Base-by-base conservation (phyloP, 148 eudicot genomes). In the Fagopyrum homotropicum region DNA sequence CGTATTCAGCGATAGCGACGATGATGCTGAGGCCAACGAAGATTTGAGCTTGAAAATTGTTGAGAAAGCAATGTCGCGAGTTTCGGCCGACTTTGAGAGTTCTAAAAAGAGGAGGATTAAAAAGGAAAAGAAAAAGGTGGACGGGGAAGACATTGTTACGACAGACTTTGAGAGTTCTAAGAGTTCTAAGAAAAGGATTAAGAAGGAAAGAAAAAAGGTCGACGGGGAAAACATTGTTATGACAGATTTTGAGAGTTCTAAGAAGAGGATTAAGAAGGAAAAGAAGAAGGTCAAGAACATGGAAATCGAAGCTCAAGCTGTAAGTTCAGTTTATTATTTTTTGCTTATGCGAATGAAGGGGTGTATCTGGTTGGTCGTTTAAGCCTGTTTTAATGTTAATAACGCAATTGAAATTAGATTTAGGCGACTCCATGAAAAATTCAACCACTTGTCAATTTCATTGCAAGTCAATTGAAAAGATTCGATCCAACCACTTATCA, bases 41-140 rank as follows among this genome's bases (percentile, higher is more conserved):
- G 99, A 95, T 79, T 80, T 92, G 79, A 90, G 94, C 79, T 87
- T 95, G 69, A 90, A 85, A 77, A 90, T 95, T 73, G 89, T 95
- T 12, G 81, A 88, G 61, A 95, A 88, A 69, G 84, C 98, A 3
- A 85, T 81, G 84, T 75, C 80, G 26, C 91, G 91, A 22, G 82
- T 82, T 9, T 79, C 83, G 57, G 40, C 44, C 14, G 75, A 69
- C 15, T 22, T 22, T 22, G 26, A 22, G 26, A 22, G 26, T 22
- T 22, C 26, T 22, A 22, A 22, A 0, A 22, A 22, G 26, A 22
- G 26, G 26, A 22, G 26, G 26, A 22, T 22, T 22, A 22, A 22
- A 0, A 22, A 22, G 26, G 26, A 22, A 22, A 22, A 22, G 26
- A 22, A 22, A 22, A 22, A 22, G 26, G 26, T 22, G 26, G 26